Evolutionary conservation across 768 basidiomycete species (phyloP), one percentile per base, ranked within the genome.

Genomic region (Strobilomyces confusus): DNA sequence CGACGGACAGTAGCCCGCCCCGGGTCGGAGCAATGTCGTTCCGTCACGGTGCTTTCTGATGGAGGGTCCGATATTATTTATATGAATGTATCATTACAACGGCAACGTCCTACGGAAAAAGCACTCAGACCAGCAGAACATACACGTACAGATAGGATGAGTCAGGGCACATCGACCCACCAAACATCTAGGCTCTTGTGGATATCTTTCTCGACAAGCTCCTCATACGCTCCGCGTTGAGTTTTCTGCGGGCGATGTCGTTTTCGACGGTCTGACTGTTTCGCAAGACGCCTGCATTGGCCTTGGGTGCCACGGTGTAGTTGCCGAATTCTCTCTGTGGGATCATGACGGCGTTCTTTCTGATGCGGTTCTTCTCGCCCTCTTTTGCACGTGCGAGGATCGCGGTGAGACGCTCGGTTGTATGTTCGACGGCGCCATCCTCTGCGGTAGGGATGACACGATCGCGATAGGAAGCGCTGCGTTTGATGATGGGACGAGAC

Each of bases 401-500:
- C 14, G 83, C 76, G 59, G 82, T 84, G 58, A 89, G 75, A 62
- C 78, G 77, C 64, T 87, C 84, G 8, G 72, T 74, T 41, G 62
- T 64, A 37, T 72, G 72, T 32, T 71, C 72, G 15, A 66, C 61
- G n/a, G 63, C 63, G 4, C 70, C 73, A 19, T 72, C 73, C 49
- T 77, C 72, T 2, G 80, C 80, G 1, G 77, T 74, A 13, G 85
- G 88, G 46, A 92, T 78, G 32, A 86, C 75, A 25, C 86, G 77
- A 65, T 90, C 86, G 17, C 87, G 77, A 71, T 89, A 92, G 14
- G 86, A 87, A 9, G 92, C 85, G 32, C 86, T 87, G 25, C 91
- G 84, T 63, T 93, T 92, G 73, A 95, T 87, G 70, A 95, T 94
- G 0, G 93, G 93, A 7, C 93, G 80, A 29, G 89, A 90, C 93